phyloP scores from a whole-genome alignment of 805 yeast genomes.

The Candida ortonii region DNA sequence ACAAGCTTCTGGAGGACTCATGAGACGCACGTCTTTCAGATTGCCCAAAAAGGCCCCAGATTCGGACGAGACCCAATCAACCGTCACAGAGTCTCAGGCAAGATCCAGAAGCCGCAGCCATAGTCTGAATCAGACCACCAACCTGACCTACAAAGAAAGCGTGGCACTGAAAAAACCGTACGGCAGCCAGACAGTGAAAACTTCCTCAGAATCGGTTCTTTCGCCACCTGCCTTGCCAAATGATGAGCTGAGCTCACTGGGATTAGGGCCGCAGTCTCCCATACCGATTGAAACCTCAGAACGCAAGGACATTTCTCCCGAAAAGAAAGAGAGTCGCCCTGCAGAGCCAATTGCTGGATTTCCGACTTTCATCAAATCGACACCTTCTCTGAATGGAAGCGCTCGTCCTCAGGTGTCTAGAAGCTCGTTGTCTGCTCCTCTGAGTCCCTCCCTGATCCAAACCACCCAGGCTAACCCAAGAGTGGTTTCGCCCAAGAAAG shows the following conservation, averaged over 20 bases:
- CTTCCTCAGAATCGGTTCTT: no score
- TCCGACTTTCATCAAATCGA: slow-evolving; percentile 18
- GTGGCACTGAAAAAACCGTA: slow-evolving; percentile 6
- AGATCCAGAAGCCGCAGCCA: slow-evolving; percentile 17
- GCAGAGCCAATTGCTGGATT: no score
- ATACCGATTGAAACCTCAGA: no score
- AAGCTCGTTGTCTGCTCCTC: slow-evolving; percentile 6
- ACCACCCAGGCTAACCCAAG: slow-evolving; percentile 11
- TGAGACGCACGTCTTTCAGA: slow-evolving; percentile 28
- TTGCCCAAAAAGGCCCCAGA: slow-evolving; percentile 19
- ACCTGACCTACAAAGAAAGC: slow-evolving; percentile 4
- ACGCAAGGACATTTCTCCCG: no score
- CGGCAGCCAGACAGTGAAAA: slow-evolving; percentile 8
- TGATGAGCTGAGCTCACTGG: no score
- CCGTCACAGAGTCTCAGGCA: slow-evolving; percentile 29
- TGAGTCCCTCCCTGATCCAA: slow-evolving; percentile 11
- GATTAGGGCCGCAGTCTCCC: no score
- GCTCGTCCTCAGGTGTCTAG: slow-evolving; percentile 1
- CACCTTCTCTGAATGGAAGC: slow-evolving; percentile 9
- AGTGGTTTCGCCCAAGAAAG: slow-evolving; percentile 35
- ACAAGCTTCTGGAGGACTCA: slow-evolving; percentile 10
- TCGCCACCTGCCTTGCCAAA: no score
- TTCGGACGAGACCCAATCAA: slow-evolving; percentile 40
- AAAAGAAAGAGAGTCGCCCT: no score
- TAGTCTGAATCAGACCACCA: slow-evolving; percentile 9